phyloP scores from a whole-genome alignment of 306 rosid species.

The Medicago lupulina region DNA sequence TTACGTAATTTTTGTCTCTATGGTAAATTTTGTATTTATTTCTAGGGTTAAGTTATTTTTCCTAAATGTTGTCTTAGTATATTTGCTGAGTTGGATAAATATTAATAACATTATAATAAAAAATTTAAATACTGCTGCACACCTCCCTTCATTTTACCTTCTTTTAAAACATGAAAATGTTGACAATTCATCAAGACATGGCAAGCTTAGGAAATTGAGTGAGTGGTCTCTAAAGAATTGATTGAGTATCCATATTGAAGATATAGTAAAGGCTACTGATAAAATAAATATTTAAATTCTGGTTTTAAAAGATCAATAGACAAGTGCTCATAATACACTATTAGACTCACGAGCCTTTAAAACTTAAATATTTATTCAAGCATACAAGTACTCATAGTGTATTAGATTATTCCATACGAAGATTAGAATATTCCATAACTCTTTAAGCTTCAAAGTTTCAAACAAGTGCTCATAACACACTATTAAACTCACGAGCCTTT shows the following conservation, averaged over 20 bases:
- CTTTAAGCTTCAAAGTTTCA: no score
- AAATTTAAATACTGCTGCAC: conserved; percentile 1
- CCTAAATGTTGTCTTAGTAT: neutral
- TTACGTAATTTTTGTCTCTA: neutral
- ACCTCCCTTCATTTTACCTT: conserved; percentile 23
- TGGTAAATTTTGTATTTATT: neutral
- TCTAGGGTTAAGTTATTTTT: neutral
- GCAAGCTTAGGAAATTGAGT: conserved; percentile 35
- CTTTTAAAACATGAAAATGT: conserved; percentile 5
- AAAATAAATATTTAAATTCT: conserved; percentile 19
- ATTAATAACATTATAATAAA: neutral
- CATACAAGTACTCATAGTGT: no score
- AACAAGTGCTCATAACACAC: no score
- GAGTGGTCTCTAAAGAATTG: conserved; percentile 24
- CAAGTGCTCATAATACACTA: conserved; percentile 1
- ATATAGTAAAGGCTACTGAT: conserved; percentile 13
- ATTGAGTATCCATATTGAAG: conserved; percentile 14
- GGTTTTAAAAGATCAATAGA: neutral
- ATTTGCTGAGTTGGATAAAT: conserved; percentile 13
- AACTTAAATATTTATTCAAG: no score
- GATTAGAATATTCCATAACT: no score
- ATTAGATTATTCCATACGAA: no score
- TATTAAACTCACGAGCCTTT: neutral
- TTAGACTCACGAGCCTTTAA: neutral
- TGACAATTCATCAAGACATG: neutral